A percentile compares a stretch with the other conserved stretches of the same genome.
Conservation (phyloP, 257 asterid species). For the Solanum chmielewskii region DNA sequence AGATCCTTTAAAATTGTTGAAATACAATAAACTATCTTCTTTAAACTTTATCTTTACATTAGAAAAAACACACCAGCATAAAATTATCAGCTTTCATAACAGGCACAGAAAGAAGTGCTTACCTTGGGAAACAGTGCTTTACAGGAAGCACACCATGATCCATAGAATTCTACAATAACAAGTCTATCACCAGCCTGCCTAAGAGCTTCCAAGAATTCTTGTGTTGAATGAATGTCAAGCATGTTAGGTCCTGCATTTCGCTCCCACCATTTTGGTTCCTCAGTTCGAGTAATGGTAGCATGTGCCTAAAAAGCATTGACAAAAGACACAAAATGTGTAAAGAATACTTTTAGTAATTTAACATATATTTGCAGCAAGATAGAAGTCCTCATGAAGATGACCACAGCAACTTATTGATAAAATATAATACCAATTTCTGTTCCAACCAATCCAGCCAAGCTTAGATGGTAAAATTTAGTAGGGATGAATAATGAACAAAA, state of each 20-base stretch:
- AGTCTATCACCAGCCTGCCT: constrained; percentile 78
- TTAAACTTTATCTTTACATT: background rate
- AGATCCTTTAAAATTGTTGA: background rate
- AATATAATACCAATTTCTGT: background rate
- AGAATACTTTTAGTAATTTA: background rate
- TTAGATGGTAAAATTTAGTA: background rate
- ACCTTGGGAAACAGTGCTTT: constrained; percentile 87
- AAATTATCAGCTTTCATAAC: background rate
- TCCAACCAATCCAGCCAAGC: background rate
- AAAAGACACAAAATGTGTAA: background rate
- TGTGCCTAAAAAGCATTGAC: background rate
- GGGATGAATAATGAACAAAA: background rate
- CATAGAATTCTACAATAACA: constrained; percentile 79
- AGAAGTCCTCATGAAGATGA: background rate
- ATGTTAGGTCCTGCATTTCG: constrained; percentile 78
- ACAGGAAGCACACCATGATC: constrained; percentile 97
- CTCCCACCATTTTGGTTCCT: constrained; percentile 71
- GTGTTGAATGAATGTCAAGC: constrained; percentile 78
- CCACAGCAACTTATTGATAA: background rate
- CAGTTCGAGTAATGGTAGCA: background rate
- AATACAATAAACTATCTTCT: background rate
- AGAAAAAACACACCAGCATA: background rate
- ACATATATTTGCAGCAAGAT: background rate
- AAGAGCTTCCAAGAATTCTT: constrained; percentile 62
- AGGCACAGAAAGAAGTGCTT: background rate